Evolutionary conservation across 1,284 basidiomycete genomes (phyloP).

Genomic region (Tilletia setariae): DNA sequence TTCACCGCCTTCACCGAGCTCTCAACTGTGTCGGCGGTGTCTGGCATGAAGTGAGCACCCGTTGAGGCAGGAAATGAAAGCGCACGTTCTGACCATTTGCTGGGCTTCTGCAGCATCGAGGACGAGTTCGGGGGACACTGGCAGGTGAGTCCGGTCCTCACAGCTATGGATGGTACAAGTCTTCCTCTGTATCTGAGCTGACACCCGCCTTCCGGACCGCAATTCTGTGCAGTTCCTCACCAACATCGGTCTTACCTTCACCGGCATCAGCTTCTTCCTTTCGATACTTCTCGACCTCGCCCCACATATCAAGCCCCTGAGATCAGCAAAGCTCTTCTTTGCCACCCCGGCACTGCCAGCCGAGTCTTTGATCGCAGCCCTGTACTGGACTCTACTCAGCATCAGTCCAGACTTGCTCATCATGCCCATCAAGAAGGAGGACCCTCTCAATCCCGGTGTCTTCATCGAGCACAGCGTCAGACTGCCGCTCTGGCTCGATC

Average conservation of each 20-base stretch:
- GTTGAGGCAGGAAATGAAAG: not conserved
- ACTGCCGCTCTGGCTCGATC: constrained; percentile 33
- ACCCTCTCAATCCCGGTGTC: constrained; percentile 35
- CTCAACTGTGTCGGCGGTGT: constrained; percentile 3
- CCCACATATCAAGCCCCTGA: not conserved
- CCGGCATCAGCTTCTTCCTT: not conserved
- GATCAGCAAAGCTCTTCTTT: constrained; percentile 13
- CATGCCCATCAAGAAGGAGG: constrained; percentile 27
- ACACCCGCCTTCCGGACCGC: not conserved
- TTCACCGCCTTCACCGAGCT: constrained; percentile 8
- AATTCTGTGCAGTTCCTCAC: constrained; percentile 6
- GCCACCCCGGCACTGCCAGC: constrained; percentile 25
- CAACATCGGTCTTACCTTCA: constrained; percentile 15
- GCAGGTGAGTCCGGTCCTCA: not conserved
- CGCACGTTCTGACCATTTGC: not conserved
- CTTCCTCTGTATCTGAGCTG: not conserved
- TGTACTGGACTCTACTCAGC: constrained; percentile 37
- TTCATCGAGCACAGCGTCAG: constrained; percentile 28
- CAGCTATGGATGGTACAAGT: not conserved
- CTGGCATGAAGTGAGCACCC: not conserved
- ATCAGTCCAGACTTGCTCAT: constrained; percentile 34
- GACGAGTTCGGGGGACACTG: constrained; percentile 4
- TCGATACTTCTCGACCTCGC: constrained; percentile 1
- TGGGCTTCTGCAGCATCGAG: not conserved
- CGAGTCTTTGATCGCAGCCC: constrained; percentile 34